Evolutionary conservation across 2,329 filamentous ascomycete species (phyloP).

Genomic region (Colletotrichum tofieldiae): DNA sequence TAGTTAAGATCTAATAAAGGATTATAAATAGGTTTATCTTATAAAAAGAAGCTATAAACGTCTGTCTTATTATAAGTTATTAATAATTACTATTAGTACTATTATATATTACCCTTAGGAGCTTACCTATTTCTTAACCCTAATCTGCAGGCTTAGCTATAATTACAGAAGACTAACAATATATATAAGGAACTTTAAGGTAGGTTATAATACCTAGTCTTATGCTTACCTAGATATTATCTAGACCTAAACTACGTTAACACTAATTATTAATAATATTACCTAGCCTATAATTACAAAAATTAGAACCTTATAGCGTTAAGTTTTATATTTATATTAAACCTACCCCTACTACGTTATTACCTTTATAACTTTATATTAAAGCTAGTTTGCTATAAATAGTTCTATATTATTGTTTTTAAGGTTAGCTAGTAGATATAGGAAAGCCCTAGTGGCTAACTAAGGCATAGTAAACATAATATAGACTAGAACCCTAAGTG

Average conservation of each 20-base stretch:
- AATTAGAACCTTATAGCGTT: neutral
- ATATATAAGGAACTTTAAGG: neutral
- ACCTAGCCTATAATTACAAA: neutral
- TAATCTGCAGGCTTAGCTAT: neutral
- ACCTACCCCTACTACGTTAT: constrained; percentile 79
- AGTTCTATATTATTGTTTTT: constrained; percentile 57
- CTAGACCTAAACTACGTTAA: neutral
- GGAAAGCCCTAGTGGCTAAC: constrained; percentile 80
- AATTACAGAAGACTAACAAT: neutral
- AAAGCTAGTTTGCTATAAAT: constrained; percentile 79
- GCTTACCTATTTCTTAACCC: neutral
- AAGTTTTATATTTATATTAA: neutral
- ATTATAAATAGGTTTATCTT: neutral
- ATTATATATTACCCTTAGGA: neutral
- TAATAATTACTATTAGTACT: neutral
- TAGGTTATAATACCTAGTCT: too few species aligned
- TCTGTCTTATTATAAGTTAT: neutral
- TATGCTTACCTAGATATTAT: neutral
- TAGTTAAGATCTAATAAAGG: neutral
- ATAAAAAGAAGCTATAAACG: neutral
- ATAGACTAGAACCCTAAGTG: constrained; percentile 62
- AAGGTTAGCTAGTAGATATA: constrained; percentile 81
- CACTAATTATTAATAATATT: neutral
- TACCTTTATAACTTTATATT: constrained; percentile 80
- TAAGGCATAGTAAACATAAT: constrained; percentile 78